Percentiles rank a stretch among this genome's conserved stretches.
Conservation (phyloP, 2,329 filamentous ascomycete species). For the Penicillium nordicum region DNA sequence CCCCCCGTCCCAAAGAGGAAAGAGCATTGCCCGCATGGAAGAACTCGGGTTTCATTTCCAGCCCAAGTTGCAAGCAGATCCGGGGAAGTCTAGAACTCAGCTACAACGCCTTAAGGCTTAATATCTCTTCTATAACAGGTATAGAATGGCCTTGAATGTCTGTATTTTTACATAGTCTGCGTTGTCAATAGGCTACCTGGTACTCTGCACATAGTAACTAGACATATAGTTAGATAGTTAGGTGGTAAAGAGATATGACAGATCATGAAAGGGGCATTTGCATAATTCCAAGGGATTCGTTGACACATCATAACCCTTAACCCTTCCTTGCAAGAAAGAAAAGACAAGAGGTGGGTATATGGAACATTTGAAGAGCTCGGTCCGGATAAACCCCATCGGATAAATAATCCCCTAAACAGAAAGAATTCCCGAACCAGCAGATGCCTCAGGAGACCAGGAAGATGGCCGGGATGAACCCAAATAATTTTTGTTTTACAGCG, state of each 20-base stretch:
- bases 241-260: not conserved
- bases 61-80: not conserved
- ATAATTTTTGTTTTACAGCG: slow-evolving; percentile 10
- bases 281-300: not conserved
- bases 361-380: not conserved
- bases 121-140: not conserved
- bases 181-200: not conserved
- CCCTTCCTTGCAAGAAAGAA: not conserved
- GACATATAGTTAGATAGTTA: not conserved
- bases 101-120: not conserved
- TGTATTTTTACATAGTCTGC: not conserved
- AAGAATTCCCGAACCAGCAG: slow-evolving; percentile 15
- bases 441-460: slow-evolving; percentile 7
- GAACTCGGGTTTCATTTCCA: not conserved
- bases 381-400: slow-evolving; percentile 18
- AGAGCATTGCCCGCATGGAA: not conserved
- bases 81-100: not conserved
- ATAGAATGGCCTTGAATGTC: not conserved
- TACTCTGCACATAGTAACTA: not conserved
- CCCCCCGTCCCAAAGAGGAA: not conserved
- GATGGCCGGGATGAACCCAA: not conserved
- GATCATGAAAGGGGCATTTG: not conserved
- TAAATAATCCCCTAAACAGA: slow-evolving; percentile 13
- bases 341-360: not conserved
- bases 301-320: not conserved